phyloP scores from a whole-genome alignment of 1,284 basidiomycete species.

The Cronartium quercuum region DNA sequence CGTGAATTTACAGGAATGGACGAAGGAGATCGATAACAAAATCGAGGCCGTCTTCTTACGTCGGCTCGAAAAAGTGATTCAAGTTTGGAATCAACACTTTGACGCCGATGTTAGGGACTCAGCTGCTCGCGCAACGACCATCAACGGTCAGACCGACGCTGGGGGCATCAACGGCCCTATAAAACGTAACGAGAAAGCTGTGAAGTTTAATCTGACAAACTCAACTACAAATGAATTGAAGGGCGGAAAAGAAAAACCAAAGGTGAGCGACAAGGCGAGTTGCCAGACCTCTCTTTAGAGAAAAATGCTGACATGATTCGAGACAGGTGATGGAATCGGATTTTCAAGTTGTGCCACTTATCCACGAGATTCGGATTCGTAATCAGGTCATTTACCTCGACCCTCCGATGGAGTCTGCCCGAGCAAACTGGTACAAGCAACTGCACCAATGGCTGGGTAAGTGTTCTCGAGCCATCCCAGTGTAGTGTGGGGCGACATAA shows the following conservation, averaged over 20 bases:
- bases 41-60: constrained; percentile 77
- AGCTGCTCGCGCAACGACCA: constrained; percentile 1
- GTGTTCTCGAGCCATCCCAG: constrained; percentile 40
- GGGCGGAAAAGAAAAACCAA: constrained; percentile 52
- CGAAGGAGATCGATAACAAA: constrained; percentile 74
- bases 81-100: constrained; percentile 82
- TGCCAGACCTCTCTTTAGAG: background rate
- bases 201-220: constrained; percentile 9
- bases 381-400: constrained; percentile 98
- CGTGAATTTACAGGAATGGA: constrained; percentile 96
- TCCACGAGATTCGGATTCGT: constrained; percentile 93
- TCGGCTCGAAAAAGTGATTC: constrained; percentile 70
- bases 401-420: constrained; percentile 89
- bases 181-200: constrained; percentile 6
- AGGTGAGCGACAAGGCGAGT: no score
- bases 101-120: constrained; percentile 44
- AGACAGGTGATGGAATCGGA: constrained; percentile 56
- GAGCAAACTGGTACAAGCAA: constrained; percentile 82
- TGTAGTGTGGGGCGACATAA: background rate
- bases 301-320: constrained; percentile 15
- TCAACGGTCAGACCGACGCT: constrained; percentile 3
- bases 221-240: constrained; percentile 16
- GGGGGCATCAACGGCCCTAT: background rate
- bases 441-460: constrained; percentile 81
- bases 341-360: constrained; percentile 69